phyloP scores from a whole-genome alignment of 2,329 filamentous ascomycete species.

The Nemania bipapillata region DNA sequence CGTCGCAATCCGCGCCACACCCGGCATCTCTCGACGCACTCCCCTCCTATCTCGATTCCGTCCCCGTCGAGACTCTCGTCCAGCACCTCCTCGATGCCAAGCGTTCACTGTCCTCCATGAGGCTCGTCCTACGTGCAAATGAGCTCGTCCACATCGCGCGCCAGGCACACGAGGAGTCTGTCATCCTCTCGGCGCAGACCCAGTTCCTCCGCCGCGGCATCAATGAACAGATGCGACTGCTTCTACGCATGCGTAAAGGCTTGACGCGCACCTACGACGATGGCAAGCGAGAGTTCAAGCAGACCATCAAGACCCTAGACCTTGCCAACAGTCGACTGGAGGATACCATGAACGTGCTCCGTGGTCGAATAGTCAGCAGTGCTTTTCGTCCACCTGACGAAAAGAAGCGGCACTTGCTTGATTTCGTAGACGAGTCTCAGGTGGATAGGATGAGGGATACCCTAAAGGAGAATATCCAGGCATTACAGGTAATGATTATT shows the following conservation, averaged over 20 bases:
- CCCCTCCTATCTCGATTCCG: constrained; percentile 54
- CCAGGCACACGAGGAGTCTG: constrained; percentile 78
- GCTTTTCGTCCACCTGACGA: constrained; percentile 70
- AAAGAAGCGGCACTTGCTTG: constrained; percentile 71
- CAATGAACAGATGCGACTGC: constrained; percentile 63
- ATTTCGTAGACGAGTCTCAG: constrained; percentile 79
- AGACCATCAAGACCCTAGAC: constrained; percentile 73
- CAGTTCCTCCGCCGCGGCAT: constrained; percentile 74
- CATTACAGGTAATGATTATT: constrained; percentile 67
- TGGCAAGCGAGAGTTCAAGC: constrained; percentile 69
- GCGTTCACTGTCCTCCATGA: constrained; percentile 84
- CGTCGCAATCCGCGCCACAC: constrained; percentile 40
- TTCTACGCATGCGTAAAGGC: constrained; percentile 62
- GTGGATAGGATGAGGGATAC: constrained; percentile 73
- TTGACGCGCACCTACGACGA: constrained; percentile 67
- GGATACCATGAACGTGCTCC: constrained; percentile 72
- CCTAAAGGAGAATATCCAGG: constrained; percentile 76
- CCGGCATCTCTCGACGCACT: constrained; percentile 46
- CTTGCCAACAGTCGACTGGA: constrained; percentile 72
- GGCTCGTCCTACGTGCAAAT: constrained; percentile 84
- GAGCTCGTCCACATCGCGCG: constrained; percentile 83
- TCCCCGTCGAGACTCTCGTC: constrained; percentile 79
- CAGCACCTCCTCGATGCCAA: constrained; percentile 87
- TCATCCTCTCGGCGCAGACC: constrained; percentile 75
- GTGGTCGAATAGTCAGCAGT: constrained; percentile 71